Conservation (phyloP, 495 filamentous ascomycete genomes). For the Daldinia bambusicola region DNA sequence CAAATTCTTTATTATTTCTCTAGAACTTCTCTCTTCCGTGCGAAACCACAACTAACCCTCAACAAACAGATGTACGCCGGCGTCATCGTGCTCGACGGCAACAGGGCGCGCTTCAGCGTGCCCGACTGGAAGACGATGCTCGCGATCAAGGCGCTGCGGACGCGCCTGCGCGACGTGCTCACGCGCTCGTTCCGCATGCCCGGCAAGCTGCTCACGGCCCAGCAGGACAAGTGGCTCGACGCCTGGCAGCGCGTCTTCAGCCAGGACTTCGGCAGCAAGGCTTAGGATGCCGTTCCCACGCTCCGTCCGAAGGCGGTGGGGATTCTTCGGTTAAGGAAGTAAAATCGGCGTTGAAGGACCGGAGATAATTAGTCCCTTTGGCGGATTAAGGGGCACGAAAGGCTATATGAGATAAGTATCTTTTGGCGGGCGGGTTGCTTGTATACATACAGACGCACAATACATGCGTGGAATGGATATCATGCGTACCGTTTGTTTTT, state of each 20-base stretch:
- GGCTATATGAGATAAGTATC: too few relatives aligned
- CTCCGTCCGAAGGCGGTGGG: neutral
- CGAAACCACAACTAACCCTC: conserved; percentile 16
- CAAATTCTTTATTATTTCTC: too few relatives aligned
- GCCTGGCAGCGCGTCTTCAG: conserved; percentile 68
- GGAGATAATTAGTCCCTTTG: too few relatives aligned
- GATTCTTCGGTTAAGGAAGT: neutral
- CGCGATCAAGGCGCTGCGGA: conserved; percentile 79
- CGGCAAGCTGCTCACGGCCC: conserved; percentile 72
- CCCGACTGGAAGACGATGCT: conserved; percentile 93
- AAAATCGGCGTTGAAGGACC: neutral
- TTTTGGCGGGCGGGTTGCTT: neutral
- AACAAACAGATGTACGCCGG: conserved; percentile 78
- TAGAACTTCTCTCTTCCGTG: too few relatives aligned
- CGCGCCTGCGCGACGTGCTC: conserved; percentile 75
- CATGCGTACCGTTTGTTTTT: neutral
- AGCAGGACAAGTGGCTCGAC: conserved; percentile 78
- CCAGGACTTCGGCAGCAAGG: conserved; percentile 44
- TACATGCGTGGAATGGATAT: neutral
- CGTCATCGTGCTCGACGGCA: conserved; percentile 83
- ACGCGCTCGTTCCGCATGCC: conserved; percentile 74
- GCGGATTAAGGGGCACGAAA: neutral
- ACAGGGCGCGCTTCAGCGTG: conserved; percentile 85
- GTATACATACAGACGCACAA: neutral
- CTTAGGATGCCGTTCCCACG: conserved; percentile 13